Percentiles rank a stretch among this genome's conserved stretches.
Conservation (phyloP, 768 basidiomycete genomes). For the Lactarius tabidus region DNA sequence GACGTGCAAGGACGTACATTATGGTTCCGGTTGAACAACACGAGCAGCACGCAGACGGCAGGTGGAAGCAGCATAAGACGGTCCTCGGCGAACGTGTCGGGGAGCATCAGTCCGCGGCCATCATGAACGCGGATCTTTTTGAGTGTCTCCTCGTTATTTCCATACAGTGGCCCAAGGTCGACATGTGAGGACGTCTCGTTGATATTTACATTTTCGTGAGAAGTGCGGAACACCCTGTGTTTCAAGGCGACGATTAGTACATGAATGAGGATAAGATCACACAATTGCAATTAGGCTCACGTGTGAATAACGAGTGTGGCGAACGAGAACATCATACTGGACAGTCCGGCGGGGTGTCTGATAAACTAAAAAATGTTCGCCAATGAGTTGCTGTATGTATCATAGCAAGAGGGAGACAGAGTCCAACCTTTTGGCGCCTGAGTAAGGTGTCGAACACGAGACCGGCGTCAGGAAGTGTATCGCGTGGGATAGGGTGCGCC, state of each 20-base stretch:
- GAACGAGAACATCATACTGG: constrained; percentile 75
- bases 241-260: neutral
- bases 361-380: constrained; percentile 46
- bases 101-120: constrained; percentile 62
- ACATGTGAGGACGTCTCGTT: constrained; percentile 88
- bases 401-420: neutral
- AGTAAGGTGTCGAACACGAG: constrained; percentile 78
- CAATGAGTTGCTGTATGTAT: neutral
- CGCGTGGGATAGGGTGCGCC: constrained; percentile 54
- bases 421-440: constrained; percentile 58
- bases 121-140: constrained; percentile 52
- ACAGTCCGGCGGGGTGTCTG: constrained; percentile 74
- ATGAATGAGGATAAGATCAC: neutral
- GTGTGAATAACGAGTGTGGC: constrained; percentile 80
- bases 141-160: constrained; percentile 59
- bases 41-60: constrained; percentile 62
- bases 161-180: constrained; percentile 81
- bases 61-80: constrained; percentile 77
- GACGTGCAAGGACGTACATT: constrained; percentile 49
- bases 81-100: constrained; percentile 77
- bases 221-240: constrained; percentile 76
- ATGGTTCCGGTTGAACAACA: constrained; percentile 89
- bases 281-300: constrained; percentile 33
- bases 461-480: constrained; percentile 74
- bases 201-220: constrained; percentile 57